Base-by-base conservation (phyloP, 179 eudicot species). In the Beta lomatogona region DNA sequence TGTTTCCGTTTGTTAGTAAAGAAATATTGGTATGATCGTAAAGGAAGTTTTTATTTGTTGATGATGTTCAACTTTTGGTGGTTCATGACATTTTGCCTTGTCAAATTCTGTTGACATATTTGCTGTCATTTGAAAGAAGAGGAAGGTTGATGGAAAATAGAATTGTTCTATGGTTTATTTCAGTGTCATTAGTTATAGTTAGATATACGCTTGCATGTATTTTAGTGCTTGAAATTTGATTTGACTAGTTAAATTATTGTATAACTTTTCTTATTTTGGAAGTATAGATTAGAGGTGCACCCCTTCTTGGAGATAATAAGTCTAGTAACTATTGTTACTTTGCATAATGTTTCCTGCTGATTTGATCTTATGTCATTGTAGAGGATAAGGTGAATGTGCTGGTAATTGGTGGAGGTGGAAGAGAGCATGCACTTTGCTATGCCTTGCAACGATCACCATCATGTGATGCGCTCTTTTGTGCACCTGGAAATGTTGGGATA, bases 331-430 rank as follows among this genome's bases (percentile, higher is more conserved):
- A 16, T 54, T 44, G 25, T 2, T 41, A 28, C 52, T 54, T 15
- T 54, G 3, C 4, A n/a, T 67, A 10, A 12, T 36, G 48, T 72
- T 66, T 58, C 61, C 80, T 9, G 8, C 48, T 76, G 77, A 25
- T 79, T 36, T 55, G 48, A 22, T 76, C 13, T 31, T 3, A 59
- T 83, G 72, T 28, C 31, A 44, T 80, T 80, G 77, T 81, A 90
- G 98, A 82, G 64, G 97, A 91, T 81, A 90, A 90, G 80, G 79
- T 94, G 67, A 79, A 72, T 69, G 97, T 95, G 76, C 76, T 95
- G 89, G 98, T 95, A 36, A 90, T 95, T 77, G 99, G 99, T 72
- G 99, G 97, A 71, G 99, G 99, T 54, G 99, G 99, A 80, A 92
- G 99, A 86, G 99, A 95, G 81, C 99, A 95, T 82, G 95, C 99